Percentiles rank a stretch among this genome's conserved stretches.
These are phyloP conservation scores for Saururus chinensis DNA, from an alignment of 164 flowering plant species.

Conservation along the genomic window DNA sequence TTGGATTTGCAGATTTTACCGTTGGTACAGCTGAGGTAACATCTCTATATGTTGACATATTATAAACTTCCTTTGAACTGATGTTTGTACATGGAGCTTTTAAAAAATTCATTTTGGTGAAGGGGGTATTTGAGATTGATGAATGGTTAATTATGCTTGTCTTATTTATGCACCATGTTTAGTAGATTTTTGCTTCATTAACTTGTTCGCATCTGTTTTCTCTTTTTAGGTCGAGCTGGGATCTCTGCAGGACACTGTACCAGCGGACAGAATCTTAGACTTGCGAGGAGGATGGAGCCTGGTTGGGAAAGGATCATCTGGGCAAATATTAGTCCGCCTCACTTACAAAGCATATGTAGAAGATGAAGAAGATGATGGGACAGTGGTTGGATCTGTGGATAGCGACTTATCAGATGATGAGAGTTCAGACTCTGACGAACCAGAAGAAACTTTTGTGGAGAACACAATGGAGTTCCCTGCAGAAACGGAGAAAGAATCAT, in stretches of 20 bases:
- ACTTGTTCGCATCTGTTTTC: not conserved
- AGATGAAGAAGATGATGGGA: constrained; percentile 90
- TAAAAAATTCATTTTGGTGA: not conserved
- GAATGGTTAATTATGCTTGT: no score
- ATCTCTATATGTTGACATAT: not conserved
- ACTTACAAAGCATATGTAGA: constrained; percentile 96
- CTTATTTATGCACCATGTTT: not conserved
- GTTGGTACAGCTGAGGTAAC: constrained; percentile 84
- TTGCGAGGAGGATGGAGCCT: constrained; percentile 75
- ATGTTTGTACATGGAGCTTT: constrained; percentile 1
- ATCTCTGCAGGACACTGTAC: constrained; percentile 84
- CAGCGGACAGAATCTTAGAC: constrained; percentile 69
- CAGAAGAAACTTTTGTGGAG: constrained; percentile 19
- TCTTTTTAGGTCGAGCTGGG: constrained; percentile 66
- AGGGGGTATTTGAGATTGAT: not conserved
- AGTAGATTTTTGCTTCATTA: not conserved
- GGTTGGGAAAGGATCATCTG: constrained; percentile 48
- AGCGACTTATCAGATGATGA: constrained; percentile 71
- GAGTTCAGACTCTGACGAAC: constrained; percentile 46
- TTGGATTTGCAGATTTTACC: constrained; percentile 67
- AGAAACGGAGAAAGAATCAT: constrained; percentile 56
- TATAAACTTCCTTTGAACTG: not conserved
- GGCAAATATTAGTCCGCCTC: constrained; percentile 77
- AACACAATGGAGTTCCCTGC: constrained; percentile 9
- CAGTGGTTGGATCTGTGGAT: constrained; percentile 22